Conservation (phyloP, 306 rosid genomes). For the Begonia masoniana region DNA sequence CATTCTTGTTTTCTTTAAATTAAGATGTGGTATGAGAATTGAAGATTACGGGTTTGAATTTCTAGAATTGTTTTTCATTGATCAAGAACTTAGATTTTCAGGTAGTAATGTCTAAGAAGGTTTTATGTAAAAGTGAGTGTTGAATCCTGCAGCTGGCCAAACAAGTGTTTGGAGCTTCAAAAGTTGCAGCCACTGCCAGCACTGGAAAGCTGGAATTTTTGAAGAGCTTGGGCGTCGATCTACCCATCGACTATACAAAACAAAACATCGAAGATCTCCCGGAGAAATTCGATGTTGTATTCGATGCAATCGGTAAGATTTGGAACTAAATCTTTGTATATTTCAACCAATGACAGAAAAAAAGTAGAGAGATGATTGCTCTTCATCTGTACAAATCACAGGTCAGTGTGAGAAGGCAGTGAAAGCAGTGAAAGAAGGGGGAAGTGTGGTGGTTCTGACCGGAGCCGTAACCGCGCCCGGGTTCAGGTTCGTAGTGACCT, state of each 20-base stretch:
- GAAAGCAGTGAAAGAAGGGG: slow-evolving; percentile 81
- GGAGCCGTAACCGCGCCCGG: slow-evolving; percentile 93
- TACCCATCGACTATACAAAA: slow-evolving; percentile 80
- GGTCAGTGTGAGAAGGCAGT: slow-evolving; percentile 94
- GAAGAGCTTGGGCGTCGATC: slow-evolving; percentile 84
- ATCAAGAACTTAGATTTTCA: too few relatives aligned
- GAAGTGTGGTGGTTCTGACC: slow-evolving; percentile 74
- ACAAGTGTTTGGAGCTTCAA: slow-evolving; percentile 87
- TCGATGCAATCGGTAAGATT: slow-evolving; percentile 73
- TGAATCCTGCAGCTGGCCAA: slow-evolving; percentile 51
- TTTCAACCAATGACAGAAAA: background rate
- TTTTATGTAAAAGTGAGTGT: too few relatives aligned
- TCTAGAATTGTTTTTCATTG: too few relatives aligned
- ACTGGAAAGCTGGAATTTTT: slow-evolving; percentile 58
- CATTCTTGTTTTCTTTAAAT: too few relatives aligned
- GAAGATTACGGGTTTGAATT: too few relatives aligned
- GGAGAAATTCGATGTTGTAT: slow-evolving; percentile 81
- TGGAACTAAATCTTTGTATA: background rate
- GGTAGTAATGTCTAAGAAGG: too few relatives aligned
- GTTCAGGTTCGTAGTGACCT: slow-evolving; percentile 88
- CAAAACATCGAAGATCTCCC: slow-evolving; percentile 75
- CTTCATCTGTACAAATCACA: slow-evolving; percentile 10
- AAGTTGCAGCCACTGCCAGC: slow-evolving; percentile 85
- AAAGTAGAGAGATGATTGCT: background rate
- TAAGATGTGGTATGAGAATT: too few relatives aligned